Percentiles rank a stretch among this genome's conserved stretches.
phyloP scores from a whole-genome alignment of 495 filamentous ascomycete species.

The Hypoxylon rickii region DNA sequence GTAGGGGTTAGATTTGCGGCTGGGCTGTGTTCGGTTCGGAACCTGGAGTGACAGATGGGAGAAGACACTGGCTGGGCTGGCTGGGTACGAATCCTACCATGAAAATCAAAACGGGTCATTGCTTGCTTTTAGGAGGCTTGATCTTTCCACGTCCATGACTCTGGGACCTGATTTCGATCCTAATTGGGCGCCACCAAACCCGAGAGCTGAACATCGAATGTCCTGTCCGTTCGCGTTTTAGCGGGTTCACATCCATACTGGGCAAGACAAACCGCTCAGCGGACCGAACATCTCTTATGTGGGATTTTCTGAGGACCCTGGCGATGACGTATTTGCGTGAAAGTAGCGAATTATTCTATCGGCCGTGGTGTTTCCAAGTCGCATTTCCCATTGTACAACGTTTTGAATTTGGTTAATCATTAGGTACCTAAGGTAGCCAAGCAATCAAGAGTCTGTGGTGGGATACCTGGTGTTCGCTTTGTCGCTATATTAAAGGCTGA shows the following conservation, averaged over 20 bases:
- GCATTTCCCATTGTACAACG: no score
- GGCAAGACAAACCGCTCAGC: conserved; percentile 6
- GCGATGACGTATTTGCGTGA: not conserved
- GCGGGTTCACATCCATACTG: conserved; percentile 19
- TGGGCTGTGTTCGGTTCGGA: not conserved
- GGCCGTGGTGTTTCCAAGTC: no score
- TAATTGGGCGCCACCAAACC: conserved; percentile 27
- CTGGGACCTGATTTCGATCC: conserved; percentile 18
- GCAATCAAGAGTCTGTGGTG: no score
- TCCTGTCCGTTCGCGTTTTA: conserved; percentile 12
- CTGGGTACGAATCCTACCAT: not conserved
- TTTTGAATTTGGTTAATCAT: no score
- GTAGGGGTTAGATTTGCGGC: not conserved
- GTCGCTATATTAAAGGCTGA: conserved; percentile 3
- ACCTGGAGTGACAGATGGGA: not conserved
- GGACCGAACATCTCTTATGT: not conserved
- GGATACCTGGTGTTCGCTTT: no score
- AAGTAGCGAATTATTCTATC: not conserved
- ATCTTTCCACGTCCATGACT: conserved; percentile 31
- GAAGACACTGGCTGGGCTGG: not conserved
- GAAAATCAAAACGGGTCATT: not conserved
- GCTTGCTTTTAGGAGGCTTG: conserved; percentile 17
- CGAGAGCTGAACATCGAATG: conserved; percentile 10
- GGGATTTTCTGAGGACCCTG: not conserved
- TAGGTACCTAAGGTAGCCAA: no score